Evolutionary conservation across 2,329 filamentous ascomycete genomes (phyloP), one percentile per base, ranked within the genome.

Genomic region (Colletotrichum salicis): DNA sequence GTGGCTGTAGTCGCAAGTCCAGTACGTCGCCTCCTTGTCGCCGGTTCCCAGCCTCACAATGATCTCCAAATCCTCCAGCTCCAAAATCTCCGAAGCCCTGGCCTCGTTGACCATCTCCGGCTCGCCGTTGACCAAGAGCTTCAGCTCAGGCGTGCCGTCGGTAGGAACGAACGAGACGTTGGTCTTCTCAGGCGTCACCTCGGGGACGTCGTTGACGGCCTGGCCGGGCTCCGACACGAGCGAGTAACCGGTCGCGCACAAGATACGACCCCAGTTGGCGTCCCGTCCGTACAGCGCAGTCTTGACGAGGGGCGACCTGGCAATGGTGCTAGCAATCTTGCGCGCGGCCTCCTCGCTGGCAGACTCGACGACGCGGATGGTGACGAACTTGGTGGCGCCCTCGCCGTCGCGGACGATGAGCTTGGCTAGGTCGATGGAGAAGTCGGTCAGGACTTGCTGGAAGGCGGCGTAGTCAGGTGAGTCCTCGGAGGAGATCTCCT

Each of bases 311-410:
- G 96, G 94, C 0, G 95, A 97, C 62, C 92, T 91, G 19, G 96
- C 95, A 79, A 99, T 98, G 58, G 94, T 92, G 73, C 92, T 93
- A 12, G 95, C 96, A 73, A 98, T 92, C 78, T 91, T 89, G 67
- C 93, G 91, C 1, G 94, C 95, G 58, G 91, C 92, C 59, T 87
- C 85, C 78, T 94, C 91, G 58, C 89, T 88, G 1, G 89, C 86
- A 4, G 93, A 91, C 77, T 95, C 93, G 58, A 88, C 89, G 45
- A 98, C 94, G 72, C 92, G 92, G 76, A 99, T 94, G 5, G 95
- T 97, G 72, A 99, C 95, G 80, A 99, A 99, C 83, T 99, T 99
- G 66, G 96, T 99, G 4, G 96, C 96, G 69, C 96, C 96, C 83
- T 99, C 96, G 77, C 96, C 96, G 80, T 99, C 96, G 69, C 96